These are phyloP conservation scores for Boechera retrofracta DNA, from an alignment of 345 rosid genomes.

Conservation along the genomic window DNA sequence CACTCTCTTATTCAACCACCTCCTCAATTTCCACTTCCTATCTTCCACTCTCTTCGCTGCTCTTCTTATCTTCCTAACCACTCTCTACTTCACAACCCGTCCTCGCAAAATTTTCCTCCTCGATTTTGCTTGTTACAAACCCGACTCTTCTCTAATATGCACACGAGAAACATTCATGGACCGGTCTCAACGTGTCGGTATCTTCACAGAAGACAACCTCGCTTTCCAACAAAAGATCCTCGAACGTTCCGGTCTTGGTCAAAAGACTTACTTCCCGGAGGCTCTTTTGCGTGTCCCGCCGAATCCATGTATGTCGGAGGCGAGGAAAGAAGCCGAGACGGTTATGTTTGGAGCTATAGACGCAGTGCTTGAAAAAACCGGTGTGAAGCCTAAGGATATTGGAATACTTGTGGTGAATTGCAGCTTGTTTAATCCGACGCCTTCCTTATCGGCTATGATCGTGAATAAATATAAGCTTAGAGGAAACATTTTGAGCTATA, in stretches of 20 bases:
- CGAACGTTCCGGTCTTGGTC: conserved; percentile 82
- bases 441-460: conserved; percentile 55
- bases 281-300: conserved; percentile 56
- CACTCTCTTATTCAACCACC: conserved; percentile 57
- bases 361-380: conserved; percentile 52
- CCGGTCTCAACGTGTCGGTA: conserved; percentile 48
- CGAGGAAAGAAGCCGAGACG: conserved; percentile 52
- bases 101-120: conserved; percentile 72
- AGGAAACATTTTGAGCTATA: conserved; percentile 55
- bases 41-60: conserved; percentile 49
- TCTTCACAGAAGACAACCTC: conserved; percentile 66
- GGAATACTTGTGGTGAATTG: conserved; percentile 58
- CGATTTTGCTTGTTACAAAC: conserved; percentile 82
- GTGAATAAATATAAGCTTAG: conserved; percentile 56
- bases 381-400: conserved; percentile 49
- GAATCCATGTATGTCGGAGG: conserved; percentile 48
- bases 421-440: conserved; percentile 62
- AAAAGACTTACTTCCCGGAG: conserved; percentile 75
- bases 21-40: conserved; percentile 53
- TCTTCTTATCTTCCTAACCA: conserved; percentile 56
- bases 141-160: conserved; percentile 54
- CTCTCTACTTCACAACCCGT: conserved; percentile 71
- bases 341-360: conserved; percentile 61
- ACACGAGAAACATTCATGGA: conserved; percentile 70
- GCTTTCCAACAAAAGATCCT: conserved; percentile 83